Conservation (phyloP, 2,329 filamentous ascomycete genomes). For the Rhynchosporium secalis region DNA sequence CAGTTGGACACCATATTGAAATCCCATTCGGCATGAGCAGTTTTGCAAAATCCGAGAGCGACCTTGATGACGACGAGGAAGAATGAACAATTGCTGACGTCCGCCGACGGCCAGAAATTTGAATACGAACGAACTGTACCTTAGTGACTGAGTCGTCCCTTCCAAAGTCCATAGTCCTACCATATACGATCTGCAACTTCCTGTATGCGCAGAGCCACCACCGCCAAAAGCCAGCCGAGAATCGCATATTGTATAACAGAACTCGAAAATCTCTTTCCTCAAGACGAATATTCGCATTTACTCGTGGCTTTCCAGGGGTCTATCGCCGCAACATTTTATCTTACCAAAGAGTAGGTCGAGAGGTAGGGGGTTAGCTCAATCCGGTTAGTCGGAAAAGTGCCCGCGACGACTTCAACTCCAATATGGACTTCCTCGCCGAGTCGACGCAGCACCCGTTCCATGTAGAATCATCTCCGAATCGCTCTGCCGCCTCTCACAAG, state of each 20-base stretch:
- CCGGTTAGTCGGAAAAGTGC: not conserved
- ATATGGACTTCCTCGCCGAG: slow-evolving; percentile 17
- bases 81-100: no score
- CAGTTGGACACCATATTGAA: not conserved
- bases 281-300: not conserved
- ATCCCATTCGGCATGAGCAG: not conserved
- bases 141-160: no score
- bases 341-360: slow-evolving; percentile 2
- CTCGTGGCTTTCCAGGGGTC: not conserved
- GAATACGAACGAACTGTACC: no score
- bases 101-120: no score
- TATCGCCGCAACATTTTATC: slow-evolving; percentile 6
- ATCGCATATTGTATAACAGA: not conserved
- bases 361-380: slow-evolving; percentile 14
- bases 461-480: slow-evolving; percentile 6
- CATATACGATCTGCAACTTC: no score
- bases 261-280: not conserved
- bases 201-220: no score
- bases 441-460: slow-evolving; percentile 17
- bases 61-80: no score
- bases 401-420: slow-evolving; percentile 1
- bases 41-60: no score
- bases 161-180: no score
- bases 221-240: no score
- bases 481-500: slow-evolving; percentile 12